Evolutionary conservation across 2,329 filamentous ascomycete species (phyloP).

Genomic region (Emmonsiellopsis sp.): DNA sequence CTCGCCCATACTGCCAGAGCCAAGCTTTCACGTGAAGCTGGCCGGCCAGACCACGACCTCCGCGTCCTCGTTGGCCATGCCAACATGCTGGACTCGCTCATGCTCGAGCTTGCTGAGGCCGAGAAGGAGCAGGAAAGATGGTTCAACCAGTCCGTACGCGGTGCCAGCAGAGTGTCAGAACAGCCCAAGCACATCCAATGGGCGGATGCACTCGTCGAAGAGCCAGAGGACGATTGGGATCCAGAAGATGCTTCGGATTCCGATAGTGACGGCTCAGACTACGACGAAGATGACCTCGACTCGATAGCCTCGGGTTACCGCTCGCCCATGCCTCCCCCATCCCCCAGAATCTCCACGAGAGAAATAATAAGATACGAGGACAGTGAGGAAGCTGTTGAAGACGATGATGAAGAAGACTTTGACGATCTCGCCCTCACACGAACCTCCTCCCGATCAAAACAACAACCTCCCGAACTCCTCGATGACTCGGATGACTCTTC

Average conservation of each 20-base stretch:
- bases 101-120: constrained; percentile 84
- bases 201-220: constrained; percentile 70
- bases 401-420: constrained; percentile 53
- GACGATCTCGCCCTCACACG: constrained; percentile 58
- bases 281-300: constrained; percentile 5
- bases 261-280: constrained; percentile 38
- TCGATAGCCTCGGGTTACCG: constrained; percentile 8
- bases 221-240: constrained; percentile 62
- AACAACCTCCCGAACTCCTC: constrained; percentile 61
- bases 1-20: constrained; percentile 91
- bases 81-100: constrained; percentile 92
- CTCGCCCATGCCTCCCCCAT: constrained; percentile 17
- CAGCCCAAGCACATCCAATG: constrained; percentile 70
- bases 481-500: constrained; percentile 57
- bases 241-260: constrained; percentile 53
- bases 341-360: constrained; percentile 16
- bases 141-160: constrained; percentile 93
- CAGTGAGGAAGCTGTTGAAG: constrained; percentile 37
- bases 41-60: constrained; percentile 85
- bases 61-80: constrained; percentile 93
- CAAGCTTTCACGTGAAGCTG: constrained; percentile 91
- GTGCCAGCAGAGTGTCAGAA: constrained; percentile 41
- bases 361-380: constrained; percentile 23
- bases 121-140: constrained; percentile 93
- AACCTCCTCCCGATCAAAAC: constrained; percentile 50